Conservation (phyloP, 768 basidiomycete genomes). For the Termitomyces sp. region DNA sequence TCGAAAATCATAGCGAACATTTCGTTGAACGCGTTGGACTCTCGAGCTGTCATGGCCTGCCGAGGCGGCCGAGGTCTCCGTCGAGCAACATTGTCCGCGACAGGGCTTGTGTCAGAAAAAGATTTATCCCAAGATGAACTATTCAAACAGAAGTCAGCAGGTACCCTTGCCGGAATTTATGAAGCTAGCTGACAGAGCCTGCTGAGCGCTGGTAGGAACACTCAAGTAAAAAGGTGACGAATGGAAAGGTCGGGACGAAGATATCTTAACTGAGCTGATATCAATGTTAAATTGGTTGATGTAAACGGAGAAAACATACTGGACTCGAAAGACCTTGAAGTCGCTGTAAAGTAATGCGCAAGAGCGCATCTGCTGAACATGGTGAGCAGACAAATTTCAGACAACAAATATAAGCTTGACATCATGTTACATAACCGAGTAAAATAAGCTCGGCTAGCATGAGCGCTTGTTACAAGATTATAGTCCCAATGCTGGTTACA, state of each 20-base stretch:
- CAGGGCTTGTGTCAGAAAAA: constrained; percentile 29
- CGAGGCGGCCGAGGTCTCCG: constrained; percentile 23
- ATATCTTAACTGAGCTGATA: neutral
- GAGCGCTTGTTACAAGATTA: no score
- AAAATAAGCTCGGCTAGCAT: no score
- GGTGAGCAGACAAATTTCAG: neutral
- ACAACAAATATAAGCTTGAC: neutral
- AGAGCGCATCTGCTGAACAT: constrained; percentile 14
- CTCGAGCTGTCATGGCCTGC: constrained; percentile 64
- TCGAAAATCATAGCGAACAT: constrained; percentile 73
- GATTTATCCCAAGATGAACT: constrained; percentile 14
- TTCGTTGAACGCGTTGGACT: constrained; percentile 60
- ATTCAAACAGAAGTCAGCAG: neutral
- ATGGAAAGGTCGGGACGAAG: neutral
- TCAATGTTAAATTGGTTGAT: neutral
- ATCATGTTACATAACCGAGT: neutral
- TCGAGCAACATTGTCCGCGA: constrained; percentile 33
- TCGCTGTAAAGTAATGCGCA: constrained; percentile 1
- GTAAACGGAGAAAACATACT: neutral
- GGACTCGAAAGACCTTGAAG: neutral
- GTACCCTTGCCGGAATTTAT: neutral
- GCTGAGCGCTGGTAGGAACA: neutral
- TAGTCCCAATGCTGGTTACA: no score
- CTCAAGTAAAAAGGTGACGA: neutral
- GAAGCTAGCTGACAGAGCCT: neutral